Evolutionary conservation across 169 alveolate species (phyloP), one percentile per base, ranked within the genome.

Genomic region (Eimeria necatrix): DNA sequence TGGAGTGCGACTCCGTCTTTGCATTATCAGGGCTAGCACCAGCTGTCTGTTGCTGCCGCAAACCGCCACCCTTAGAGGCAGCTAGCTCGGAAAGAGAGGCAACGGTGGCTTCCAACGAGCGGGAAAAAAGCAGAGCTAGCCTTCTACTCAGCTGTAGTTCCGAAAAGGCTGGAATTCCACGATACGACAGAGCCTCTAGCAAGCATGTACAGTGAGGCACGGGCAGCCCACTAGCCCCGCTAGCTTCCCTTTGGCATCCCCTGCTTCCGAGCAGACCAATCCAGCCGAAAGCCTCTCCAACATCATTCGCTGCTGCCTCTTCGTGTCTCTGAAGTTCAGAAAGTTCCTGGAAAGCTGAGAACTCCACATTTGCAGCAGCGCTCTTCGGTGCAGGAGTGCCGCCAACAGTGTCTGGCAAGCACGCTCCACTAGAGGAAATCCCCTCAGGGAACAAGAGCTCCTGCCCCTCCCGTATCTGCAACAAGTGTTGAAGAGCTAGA

Each of bases 401-500:
- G 4, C 48, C 4, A n/a, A 9, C 80, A 3, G 49, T 32, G 32
- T 24, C 80, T 68, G 12, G 14, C 20, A 18, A 16, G 80, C 32
- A 24, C 18, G 80, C 32, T 18, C 6, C 14, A 22, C 18, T 9
- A 18, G 80, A 68, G 22, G 80, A 24, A 4, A 20, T 6, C 12
- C 48, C 70, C 46, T 78, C 88, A 9, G 88, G 88, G 46, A 78
- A 64, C 68, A 78, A 64, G 32, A 78, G 68, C n/a, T 78, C 68
- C 88, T 78, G 88, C 60, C 68, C 68, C 49, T 78, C 88, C n/a
- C 88, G 61, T 10, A 78, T 49, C 51, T 51, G 88, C 88, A 78
- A 64, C 88, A 78, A 26, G 8, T 51, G 88, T 41, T 78, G 70
- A n/a, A 78, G 88, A 4, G 88, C 88, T 32, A 78, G 32, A 12